Base-by-base conservation (phyloP, 805 yeast genomes). In the Saccharomycopsis javanensis region DNA sequence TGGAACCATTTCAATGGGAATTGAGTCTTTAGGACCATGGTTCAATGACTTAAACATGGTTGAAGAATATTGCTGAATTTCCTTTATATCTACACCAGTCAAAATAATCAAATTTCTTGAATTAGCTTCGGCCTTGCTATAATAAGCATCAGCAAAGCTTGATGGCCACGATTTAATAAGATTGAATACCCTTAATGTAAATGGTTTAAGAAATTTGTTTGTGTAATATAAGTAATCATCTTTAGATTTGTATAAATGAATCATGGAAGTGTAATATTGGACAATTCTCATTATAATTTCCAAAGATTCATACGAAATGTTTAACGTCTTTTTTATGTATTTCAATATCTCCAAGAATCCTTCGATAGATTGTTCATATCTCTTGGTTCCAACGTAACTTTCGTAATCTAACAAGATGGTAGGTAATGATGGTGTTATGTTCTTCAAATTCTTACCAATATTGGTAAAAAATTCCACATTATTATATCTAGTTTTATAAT, bases 1-100 rank as follows among this genome's bases (percentile, higher is more conserved):
- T 7, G 74, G 68, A 16, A 80, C 64, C 18, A 85, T 61, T 60
- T 77, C 80, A 53, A 71, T 71, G 2, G 90, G 88, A 42, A 82
- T 72, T 0, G 77, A 66, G 20, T 72, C 64, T 37, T 75, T 69
- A 16, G 82, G 80, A 1, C 86, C 86, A 56, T 79, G 82, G 18
- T 74, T 57, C n/a, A 80, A 62, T 28, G 72, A 72, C 60, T 80
- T 80, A 68, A 76, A 80, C 45, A 78, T 64, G 46, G 67, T 71
- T 16, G 71, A 70, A 50, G 75, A 71, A 8, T 80, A 60, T 2
- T 60, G 56, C 2, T 56, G 31, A n/a, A 68, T 65, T 28, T 65
- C 66, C 1, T 63, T 55, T 1, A 55, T 37, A 8, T 69, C 63
- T 25, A 67, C 53, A 0, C 75, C 77, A 35, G 80, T 66, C 20